Conservation (phyloP, 148 eudicot species). For the Fagopyrum homotropicum region DNA sequence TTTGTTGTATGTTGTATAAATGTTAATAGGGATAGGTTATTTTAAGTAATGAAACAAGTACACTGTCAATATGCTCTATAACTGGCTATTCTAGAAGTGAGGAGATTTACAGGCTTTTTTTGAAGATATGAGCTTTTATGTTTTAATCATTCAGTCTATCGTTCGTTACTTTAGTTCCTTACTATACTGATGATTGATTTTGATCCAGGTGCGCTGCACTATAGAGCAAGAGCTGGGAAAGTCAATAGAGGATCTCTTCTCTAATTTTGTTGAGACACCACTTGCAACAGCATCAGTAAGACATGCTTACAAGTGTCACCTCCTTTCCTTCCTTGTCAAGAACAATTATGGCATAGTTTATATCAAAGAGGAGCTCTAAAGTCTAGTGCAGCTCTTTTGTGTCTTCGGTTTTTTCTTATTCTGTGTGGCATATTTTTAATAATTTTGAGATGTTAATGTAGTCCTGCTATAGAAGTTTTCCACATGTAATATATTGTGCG, state of each 20-base stretch:
- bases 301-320: background rate
- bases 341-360: background rate
- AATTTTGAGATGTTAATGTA: background rate
- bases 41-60: background rate
- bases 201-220: constrained; percentile 54
- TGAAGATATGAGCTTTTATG: background rate
- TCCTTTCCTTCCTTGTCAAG: background rate
- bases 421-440: background rate
- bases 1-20: background rate
- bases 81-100: constrained; percentile 5
- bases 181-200: constrained; percentile 5
- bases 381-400: background rate
- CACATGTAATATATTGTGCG: background rate
- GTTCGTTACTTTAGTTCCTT: constrained; percentile 3
- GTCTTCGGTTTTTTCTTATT: background rate
- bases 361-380: constrained; percentile 3
- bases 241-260: constrained; percentile 65
- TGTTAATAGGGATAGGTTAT: background rate
- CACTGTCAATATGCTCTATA: background rate
- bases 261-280: constrained; percentile 50
- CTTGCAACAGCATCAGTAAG: constrained; percentile 98
- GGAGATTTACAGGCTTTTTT: background rate
- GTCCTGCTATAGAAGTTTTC: background rate
- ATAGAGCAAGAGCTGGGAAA: constrained; percentile 68
- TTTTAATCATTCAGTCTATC: background rate